A percentile compares a stretch with the other conserved stretches of the same genome.
phyloP scores from a whole-genome alignment of 257 asterid species.

The Fraxinus quadrangulata region DNA sequence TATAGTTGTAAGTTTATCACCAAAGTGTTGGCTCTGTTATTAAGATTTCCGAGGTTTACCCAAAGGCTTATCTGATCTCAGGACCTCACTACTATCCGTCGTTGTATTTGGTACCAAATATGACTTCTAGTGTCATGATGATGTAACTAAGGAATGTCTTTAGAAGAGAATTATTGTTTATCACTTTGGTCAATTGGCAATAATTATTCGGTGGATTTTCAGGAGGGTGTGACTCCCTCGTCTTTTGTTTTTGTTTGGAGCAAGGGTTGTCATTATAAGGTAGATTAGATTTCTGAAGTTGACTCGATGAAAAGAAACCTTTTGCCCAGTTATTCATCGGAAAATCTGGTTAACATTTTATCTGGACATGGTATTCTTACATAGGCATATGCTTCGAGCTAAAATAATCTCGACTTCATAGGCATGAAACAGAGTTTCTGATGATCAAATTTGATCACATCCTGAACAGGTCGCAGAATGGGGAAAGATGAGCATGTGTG shows the following conservation, averaged over 20 bases:
- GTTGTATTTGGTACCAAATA: background rate
- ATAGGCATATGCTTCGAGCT: background rate
- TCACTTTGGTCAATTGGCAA: background rate
- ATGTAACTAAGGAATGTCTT: background rate
- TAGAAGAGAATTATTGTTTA: background rate
- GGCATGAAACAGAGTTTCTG: background rate
- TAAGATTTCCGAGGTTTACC: background rate
- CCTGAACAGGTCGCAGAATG: conserved; percentile 40
- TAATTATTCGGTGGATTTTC: background rate
- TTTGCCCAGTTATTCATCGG: background rate
- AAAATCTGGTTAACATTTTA: background rate
- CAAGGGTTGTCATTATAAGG: background rate
- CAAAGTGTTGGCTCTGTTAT: background rate
- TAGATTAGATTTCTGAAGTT: background rate
- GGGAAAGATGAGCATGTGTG: conserved; percentile 56
- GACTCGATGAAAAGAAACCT: background rate
- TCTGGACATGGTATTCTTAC: too few species aligned
- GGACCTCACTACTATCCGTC: background rate
- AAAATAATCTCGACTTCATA: background rate
- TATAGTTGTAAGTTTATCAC: background rate
- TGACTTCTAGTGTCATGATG: background rate
- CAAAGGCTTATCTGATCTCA: background rate
- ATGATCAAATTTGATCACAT: background rate
- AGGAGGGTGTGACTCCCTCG: background rate
- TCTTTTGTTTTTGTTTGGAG: background rate